phyloP scores from a whole-genome alignment of 2,329 filamentous ascomycete genomes.

The Aphanoascus verrucosus region DNA sequence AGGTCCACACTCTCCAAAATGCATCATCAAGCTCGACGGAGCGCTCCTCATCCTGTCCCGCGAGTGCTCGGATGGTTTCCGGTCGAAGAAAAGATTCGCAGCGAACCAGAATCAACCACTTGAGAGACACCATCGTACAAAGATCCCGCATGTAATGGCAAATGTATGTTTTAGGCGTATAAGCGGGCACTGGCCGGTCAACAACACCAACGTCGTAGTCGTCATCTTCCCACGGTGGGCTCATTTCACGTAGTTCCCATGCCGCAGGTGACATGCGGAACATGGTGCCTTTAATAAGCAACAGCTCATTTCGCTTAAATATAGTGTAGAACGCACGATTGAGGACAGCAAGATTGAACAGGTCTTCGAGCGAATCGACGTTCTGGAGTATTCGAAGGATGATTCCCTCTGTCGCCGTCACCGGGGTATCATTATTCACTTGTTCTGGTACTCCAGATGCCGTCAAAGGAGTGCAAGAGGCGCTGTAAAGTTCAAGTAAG shows the following conservation, averaged over 20 bases:
- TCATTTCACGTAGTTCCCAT: slow-evolving; percentile 51
- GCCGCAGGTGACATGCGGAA: slow-evolving; percentile 47
- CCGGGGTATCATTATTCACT: slow-evolving; percentile 28
- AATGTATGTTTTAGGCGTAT: slow-evolving; percentile 44
- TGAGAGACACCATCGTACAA: slow-evolving; percentile 45
- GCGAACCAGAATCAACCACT: slow-evolving; percentile 45
- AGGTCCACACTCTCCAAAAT: slow-evolving; percentile 56
- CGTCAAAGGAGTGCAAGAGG: slow-evolving; percentile 1
- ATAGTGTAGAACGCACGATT: slow-evolving; percentile 48
- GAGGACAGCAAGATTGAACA: slow-evolving; percentile 45
- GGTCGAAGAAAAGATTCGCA: slow-evolving; percentile 47
- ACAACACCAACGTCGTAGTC: slow-evolving; percentile 32
- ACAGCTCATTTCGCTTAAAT: slow-evolving; percentile 48
- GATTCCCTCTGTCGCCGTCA: slow-evolving; percentile 39
- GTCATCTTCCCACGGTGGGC: slow-evolving; percentile 40
- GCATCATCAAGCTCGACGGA: slow-evolving; percentile 49
- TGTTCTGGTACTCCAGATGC: slow-evolving; percentile 2
- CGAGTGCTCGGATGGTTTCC: slow-evolving; percentile 46
- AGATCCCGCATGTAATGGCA: slow-evolving; percentile 43
- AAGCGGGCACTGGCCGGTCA: slow-evolving; percentile 41
- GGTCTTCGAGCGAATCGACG: slow-evolving; percentile 42
- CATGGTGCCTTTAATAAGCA: slow-evolving; percentile 42
- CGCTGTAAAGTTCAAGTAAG: slow-evolving; percentile 1
- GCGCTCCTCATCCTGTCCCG: slow-evolving; percentile 36
- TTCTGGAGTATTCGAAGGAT: slow-evolving; percentile 43